Percentiles rank a stretch among this genome's conserved stretches.
Evolutionary conservation across 495 filamentous ascomycete species (phyloP).

Genomic region (Aspergillus heteromorphus): DNA sequence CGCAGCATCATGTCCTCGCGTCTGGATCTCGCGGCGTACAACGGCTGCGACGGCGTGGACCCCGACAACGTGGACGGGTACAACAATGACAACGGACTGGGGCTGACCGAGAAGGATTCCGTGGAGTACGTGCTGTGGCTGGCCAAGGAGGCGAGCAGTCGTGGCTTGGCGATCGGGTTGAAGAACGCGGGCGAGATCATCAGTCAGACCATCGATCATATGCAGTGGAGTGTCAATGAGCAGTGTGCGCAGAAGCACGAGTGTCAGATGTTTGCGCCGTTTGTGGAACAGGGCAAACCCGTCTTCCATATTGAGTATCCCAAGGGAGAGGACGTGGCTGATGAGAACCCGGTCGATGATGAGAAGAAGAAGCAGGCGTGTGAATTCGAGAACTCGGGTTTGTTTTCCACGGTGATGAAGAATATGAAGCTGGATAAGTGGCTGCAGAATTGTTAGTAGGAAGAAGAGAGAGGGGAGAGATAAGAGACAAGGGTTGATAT

Average conservation of each 20-base stretch:
- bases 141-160: conserved; percentile 41
- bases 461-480: neutral
- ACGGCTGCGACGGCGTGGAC: conserved; percentile 67
- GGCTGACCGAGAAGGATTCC: conserved; percentile 48
- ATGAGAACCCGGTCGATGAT: conserved; percentile 26
- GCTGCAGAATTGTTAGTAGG: conserved; percentile 43
- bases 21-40: conserved; percentile 48
- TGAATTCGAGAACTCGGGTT: conserved; percentile 24
- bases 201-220: conserved; percentile 43
- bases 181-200: conserved; percentile 64
- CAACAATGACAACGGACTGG: conserved; percentile 50
- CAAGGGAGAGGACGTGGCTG: conserved; percentile 33
- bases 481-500: too few relatives aligned
- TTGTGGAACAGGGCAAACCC: conserved; percentile 55
- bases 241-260: conserved; percentile 58
- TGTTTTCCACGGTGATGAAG: conserved; percentile 62
- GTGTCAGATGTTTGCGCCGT: conserved; percentile 51
- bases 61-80: conserved; percentile 70
- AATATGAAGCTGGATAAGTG: conserved; percentile 56
- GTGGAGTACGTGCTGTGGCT: conserved; percentile 56
- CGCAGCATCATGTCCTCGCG: conserved; percentile 55
- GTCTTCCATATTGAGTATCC: conserved; percentile 74
- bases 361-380: conserved; percentile 29
- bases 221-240: conserved; percentile 69
- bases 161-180: conserved; percentile 52